Evolutionary conservation across 345 rosid species (phyloP), one percentile per base, ranked within the genome.

Genomic region (Hibiscus tridactylites): DNA sequence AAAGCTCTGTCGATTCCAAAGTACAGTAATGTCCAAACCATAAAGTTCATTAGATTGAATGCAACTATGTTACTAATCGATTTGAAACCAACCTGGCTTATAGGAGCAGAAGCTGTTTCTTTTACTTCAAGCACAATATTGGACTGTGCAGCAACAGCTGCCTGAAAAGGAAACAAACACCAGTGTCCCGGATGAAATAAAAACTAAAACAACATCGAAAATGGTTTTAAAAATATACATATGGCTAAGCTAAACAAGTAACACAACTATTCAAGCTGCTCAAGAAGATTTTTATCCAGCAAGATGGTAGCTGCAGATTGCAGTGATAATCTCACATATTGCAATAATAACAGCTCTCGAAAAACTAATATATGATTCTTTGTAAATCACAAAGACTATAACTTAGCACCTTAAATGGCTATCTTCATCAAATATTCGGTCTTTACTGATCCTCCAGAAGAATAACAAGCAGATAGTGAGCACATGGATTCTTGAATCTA

Each of bases 81-180:
- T 28, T 37, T 56, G 61, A 79, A 70, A 82, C 84, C 74, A 71
- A 90, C 96, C 87, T 81, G 79, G 33, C 73, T 77, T 53, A 39
- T 63, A 21, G 85, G 78, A 62, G 74, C 70, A n/a, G 79, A 72
- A 0, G 81, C 81, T 49, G 67, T 71, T 73, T 95, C 99, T 74
- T 85, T 77, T 76, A 86, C 81, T 76, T 90, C 97, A 19, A 79
- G 86, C 33, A 86, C 80, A 49, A 76, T 65, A 28, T 80, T 75
- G 42, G 93, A 79, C 62, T 81, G 87, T 59, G 97, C 97, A 74
- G 89, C 96, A 46, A 95, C 85, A 8, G 97, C 99, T 19, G 90
- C 97, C 99, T 95, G 85, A 73, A 79, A 74, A 68, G 19, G 60
- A 70, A 67, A n/a, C 71, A 47, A 44, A 63, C 16, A n/a, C 37